These are phyloP conservation scores for Phytophthora ramorum DNA, from an alignment of 352 stramenopile species.

Conservation along the genomic window DNA sequence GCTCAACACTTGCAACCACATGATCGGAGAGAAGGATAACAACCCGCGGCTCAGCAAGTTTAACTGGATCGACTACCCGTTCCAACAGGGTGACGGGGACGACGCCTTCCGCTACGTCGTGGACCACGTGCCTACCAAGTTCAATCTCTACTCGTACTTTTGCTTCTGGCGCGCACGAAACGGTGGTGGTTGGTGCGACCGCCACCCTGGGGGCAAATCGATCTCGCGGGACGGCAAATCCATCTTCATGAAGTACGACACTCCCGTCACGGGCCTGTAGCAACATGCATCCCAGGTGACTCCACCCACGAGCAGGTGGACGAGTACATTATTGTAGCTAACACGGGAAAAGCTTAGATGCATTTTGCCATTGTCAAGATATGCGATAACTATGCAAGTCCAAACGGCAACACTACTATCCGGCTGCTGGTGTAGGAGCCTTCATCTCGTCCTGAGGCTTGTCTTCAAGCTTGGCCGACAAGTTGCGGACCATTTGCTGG, in stretches of 20 bases:
- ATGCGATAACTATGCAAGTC: background rate
- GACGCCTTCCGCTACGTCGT: slow-evolving; percentile 84
- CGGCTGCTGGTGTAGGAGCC: slow-evolving; percentile 21
- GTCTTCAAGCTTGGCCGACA: slow-evolving; percentile 21
- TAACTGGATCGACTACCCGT: slow-evolving; percentile 86
- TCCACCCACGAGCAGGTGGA: background rate
- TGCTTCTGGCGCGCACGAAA: slow-evolving; percentile 83
- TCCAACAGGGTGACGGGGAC: slow-evolving; percentile 69
- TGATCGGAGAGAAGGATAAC: slow-evolving; percentile 89
- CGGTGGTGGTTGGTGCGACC: slow-evolving; percentile 78
- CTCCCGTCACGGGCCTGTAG: slow-evolving; percentile 28
- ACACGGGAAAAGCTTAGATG: slow-evolving; percentile 30
- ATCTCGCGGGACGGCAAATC: slow-evolving; percentile 64
- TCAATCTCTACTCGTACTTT: slow-evolving; percentile 86
- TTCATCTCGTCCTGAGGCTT: slow-evolving; percentile 12
- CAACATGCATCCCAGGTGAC: background rate
- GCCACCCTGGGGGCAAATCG: slow-evolving; percentile 56
- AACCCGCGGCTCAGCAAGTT: slow-evolving; percentile 77
- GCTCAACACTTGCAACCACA: slow-evolving; percentile 92
- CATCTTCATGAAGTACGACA: slow-evolving; percentile 57
- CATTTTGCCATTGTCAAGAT: slow-evolving; percentile 12
- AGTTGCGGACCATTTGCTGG: slow-evolving; percentile 29
- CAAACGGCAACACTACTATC: slow-evolving; percentile 16
- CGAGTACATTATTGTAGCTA: slow-evolving; percentile 29
- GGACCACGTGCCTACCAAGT: slow-evolving; percentile 86